Conservation (phyloP, 1,284 basidiomycete species). For the Melampsora occidentalis region DNA sequence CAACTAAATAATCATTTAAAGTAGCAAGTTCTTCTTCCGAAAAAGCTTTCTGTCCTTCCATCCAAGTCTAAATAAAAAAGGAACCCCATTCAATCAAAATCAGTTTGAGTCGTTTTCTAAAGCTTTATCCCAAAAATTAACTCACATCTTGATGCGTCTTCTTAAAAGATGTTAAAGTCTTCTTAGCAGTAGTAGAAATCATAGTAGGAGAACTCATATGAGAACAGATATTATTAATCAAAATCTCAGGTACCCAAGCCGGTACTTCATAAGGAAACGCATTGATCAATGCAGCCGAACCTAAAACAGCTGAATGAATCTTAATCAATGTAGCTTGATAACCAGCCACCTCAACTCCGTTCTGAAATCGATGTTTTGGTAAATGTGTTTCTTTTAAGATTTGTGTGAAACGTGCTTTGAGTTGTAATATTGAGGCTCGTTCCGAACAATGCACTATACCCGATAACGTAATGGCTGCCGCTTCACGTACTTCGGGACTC, state of each 20-base stretch:
- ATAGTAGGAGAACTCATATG: constrained; percentile 38
- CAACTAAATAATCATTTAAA: constrained; percentile 40
- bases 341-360: constrained; percentile 59
- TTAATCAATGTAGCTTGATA: constrained; percentile 73
- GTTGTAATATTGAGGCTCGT: constrained; percentile 75
- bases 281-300: constrained; percentile 73
- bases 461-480: constrained; percentile 82
- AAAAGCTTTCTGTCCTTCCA: constrained; percentile 36
- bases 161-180: constrained; percentile 30
- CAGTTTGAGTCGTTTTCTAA: background rate
- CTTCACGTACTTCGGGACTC: constrained; percentile 90
- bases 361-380: constrained; percentile 65
- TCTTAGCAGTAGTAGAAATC: constrained; percentile 36
- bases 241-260: constrained; percentile 61
- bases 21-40: constrained; percentile 30
- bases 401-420: constrained; percentile 80
- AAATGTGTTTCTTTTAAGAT: constrained; percentile 63
- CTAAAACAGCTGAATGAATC: constrained; percentile 84
- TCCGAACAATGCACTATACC: constrained; percentile 91
- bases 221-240: constrained; percentile 30
- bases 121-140: background rate
- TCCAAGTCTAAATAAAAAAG: constrained; percentile 31
- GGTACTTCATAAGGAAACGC: constrained; percentile 82
- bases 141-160: constrained; percentile 42
- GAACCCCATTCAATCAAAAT: background rate